phyloP scores from a whole-genome alignment of 2,329 filamentous ascomycete genomes.

The Epichloe aotearoae region DNA sequence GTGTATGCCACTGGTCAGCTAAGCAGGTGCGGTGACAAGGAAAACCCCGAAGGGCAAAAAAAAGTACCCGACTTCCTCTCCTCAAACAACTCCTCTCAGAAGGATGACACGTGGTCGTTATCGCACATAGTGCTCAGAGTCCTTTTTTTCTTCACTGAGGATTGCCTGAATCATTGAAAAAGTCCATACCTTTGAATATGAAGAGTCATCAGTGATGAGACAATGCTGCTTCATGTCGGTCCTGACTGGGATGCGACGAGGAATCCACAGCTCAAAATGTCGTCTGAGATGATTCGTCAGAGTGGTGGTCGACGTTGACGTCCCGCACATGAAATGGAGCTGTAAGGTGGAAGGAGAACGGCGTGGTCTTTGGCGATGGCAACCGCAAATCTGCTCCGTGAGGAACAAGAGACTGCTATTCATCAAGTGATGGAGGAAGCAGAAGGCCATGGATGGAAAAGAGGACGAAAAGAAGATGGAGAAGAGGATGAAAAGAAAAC shows the following conservation, averaged over 20 bases:
- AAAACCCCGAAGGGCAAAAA: conserved; percentile 7
- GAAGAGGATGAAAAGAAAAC: background rate
- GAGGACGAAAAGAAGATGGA: background rate
- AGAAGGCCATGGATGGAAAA: background rate
- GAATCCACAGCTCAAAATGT: background rate
- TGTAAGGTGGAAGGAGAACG: background rate
- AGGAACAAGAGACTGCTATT: background rate
- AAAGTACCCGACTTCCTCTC: conserved; percentile 4
- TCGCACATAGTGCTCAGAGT: background rate
- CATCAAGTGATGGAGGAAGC: background rate
- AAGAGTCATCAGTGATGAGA: background rate
- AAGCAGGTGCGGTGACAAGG: conserved; percentile 5
- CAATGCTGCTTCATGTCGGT: background rate
- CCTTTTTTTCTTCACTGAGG: background rate
- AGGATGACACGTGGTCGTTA: background rate
- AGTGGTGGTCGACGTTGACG: background rate
- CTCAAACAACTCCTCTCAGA: conserved; percentile 4
- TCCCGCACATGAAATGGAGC: background rate
- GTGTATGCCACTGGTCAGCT: background rate
- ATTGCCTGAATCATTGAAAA: background rate
- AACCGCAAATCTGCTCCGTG: background rate
- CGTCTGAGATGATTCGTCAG: background rate
- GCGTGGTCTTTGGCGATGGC: background rate
- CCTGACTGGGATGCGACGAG: background rate
- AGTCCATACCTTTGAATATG: no score